A percentile compares a stretch with the other conserved stretches of the same genome.
Conservation (phyloP, 1,139 yeast species). For the Lodderomyces beijingensis region DNA sequence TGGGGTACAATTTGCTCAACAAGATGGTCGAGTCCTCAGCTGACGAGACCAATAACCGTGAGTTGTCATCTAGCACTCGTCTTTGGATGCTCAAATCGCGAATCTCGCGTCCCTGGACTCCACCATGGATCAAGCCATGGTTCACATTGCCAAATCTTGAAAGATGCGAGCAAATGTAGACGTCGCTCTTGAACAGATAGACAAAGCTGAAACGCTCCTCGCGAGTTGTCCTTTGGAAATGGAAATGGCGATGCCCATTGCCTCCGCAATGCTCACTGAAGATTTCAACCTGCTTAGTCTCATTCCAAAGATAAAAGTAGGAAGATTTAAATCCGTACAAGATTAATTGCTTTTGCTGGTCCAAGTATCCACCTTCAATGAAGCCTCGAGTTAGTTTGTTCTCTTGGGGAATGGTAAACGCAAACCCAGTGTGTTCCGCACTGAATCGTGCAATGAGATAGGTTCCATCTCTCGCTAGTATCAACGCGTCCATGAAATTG, state of each 20-base stretch:
- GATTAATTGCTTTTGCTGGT: conserved; percentile 51
- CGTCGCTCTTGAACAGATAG: conserved; percentile 55
- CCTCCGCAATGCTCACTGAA: conserved; percentile 84
- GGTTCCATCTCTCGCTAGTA: conserved; percentile 64
- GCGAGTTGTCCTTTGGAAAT: conserved; percentile 22
- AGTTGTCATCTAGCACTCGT: conserved; percentile 15
- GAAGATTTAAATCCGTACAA: conserved; percentile 82
- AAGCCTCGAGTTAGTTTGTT: conserved; percentile 73
- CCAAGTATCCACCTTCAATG: conserved; percentile 64
- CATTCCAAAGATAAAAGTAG: conserved; percentile 78
- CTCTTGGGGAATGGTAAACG: conserved; percentile 40
- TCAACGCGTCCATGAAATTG: conserved; percentile 22
- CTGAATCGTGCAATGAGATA: conserved; percentile 36
- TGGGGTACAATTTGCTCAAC: conserved; percentile 41
- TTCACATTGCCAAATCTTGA: conserved; percentile 3
- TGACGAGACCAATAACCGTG: conserved; percentile 58
- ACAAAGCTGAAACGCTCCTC: conserved; percentile 24
- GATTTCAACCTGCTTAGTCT: conserved; percentile 68
- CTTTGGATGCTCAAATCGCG: conserved; percentile 58
- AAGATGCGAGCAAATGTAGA: conserved; percentile 27
- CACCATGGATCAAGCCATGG: conserved; percentile 39
- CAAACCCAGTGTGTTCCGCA: conserved; percentile 6
- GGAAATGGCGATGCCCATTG: conserved; percentile 76
- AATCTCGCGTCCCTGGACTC: conserved; percentile 89
- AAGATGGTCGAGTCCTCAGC: conserved; percentile 85